Evolutionary conservation across 2,329 filamentous ascomycete genomes (phyloP).

Genomic region (Venturia oleaginea): DNA sequence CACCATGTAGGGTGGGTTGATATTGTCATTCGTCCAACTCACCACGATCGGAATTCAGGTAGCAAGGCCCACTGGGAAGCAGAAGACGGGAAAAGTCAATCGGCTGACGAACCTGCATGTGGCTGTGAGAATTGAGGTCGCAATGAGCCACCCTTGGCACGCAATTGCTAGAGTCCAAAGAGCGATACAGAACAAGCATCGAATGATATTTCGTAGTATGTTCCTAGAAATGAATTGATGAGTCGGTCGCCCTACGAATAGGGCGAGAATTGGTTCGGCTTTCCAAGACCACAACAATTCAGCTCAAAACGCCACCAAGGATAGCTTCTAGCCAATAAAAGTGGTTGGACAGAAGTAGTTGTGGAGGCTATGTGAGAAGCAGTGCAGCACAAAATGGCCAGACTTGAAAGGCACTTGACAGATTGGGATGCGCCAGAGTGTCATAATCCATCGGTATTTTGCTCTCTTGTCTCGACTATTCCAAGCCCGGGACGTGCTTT

Average conservation of each 20-base stretch:
- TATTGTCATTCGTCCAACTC: not conserved
- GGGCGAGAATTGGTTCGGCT: not conserved
- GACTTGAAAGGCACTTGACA: not conserved
- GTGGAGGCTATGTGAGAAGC: slow-evolving; percentile 5
- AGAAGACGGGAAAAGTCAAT: not conserved
- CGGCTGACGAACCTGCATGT: not conserved
- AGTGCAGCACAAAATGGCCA: not conserved
- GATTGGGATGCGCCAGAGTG: not conserved
- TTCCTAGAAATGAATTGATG: not conserved
- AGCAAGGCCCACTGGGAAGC: not conserved
- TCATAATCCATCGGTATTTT: not conserved
- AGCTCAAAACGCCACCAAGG: not conserved
- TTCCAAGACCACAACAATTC: not conserved
- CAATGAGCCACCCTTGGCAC: slow-evolving; percentile 3
- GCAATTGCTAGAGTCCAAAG: not conserved
- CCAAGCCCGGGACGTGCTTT: not conserved
- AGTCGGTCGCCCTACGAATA: not conserved
- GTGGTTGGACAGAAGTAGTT: not conserved
- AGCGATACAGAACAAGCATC: not conserved
- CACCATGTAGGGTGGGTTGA: not conserved
- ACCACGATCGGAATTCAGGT: not conserved
- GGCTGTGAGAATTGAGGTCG: not conserved
- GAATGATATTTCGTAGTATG: not conserved
- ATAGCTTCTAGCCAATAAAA: not conserved
- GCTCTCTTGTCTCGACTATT: not conserved